A percentile compares a stretch with the other conserved stretches of the same genome.
Conservation (phyloP, 164 flowering plant species). For the Magnolia officinalis region DNA sequence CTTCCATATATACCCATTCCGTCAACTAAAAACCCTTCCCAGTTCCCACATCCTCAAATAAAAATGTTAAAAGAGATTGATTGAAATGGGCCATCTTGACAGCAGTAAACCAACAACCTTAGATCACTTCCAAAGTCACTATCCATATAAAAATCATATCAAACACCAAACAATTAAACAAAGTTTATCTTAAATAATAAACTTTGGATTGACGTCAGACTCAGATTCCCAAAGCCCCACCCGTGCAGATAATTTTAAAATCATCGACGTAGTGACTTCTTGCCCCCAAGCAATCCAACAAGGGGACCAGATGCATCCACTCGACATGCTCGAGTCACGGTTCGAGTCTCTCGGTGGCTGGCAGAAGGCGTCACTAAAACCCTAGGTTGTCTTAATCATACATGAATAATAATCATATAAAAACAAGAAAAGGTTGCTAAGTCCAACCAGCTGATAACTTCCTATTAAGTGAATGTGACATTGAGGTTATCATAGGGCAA, state of each 20-base stretch:
- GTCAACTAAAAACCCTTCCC: background rate
- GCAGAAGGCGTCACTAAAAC: background rate
- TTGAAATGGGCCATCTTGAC: background rate
- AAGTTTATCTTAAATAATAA: background rate
- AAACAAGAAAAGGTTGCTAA: too few relatives aligned
- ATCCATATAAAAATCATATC: background rate
- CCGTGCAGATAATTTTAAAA: constrained; percentile 3
- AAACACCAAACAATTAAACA: background rate
- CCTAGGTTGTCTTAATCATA: too few relatives aligned
- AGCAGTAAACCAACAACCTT: background rate
- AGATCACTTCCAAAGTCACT: background rate
- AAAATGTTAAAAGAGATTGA: background rate
- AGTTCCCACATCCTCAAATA: too few relatives aligned
- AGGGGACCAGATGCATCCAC: background rate
- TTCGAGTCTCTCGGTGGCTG: constrained; percentile 6
- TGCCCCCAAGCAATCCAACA: background rate
- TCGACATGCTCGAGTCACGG: constrained; percentile 6
- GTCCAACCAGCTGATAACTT: too few relatives aligned
- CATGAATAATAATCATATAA: too few relatives aligned
- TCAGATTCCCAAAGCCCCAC: constrained; percentile 4
- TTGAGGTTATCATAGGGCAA: too few relatives aligned
- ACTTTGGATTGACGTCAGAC: too few relatives aligned
- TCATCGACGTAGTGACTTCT: background rate
- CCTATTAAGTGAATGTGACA: too few relatives aligned
- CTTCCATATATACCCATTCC: background rate